phyloP scores from a whole-genome alignment of 2,329 filamentous ascomycete genomes.

The Myrmaecium sp. region DNA sequence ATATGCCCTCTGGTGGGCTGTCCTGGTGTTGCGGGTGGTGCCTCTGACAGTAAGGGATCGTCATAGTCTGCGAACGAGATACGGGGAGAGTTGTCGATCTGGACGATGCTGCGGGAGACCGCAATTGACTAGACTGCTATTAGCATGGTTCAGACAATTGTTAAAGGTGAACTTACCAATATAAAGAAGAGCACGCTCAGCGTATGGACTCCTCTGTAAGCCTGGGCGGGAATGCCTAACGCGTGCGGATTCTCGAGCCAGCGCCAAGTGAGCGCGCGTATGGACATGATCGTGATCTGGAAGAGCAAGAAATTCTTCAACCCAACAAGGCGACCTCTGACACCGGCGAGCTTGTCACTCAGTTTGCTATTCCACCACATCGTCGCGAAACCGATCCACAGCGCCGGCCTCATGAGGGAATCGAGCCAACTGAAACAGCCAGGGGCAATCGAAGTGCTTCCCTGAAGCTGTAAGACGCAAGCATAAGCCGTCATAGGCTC shows the following conservation, averaged over 20 bases:
- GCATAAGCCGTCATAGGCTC: too few species aligned
- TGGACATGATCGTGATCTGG: slow-evolving; percentile 41
- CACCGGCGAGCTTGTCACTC: slow-evolving; percentile 41
- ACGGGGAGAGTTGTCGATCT: slow-evolving; percentile 31
- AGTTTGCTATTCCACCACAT: slow-evolving; percentile 56
- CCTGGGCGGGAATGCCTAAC: slow-evolving; percentile 9
- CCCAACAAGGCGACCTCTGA: slow-evolving; percentile 35
- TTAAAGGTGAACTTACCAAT: slow-evolving; percentile 29
- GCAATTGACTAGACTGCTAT: slow-evolving; percentile 8
- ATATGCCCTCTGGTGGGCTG: slow-evolving; percentile 5
- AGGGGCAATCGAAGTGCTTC: slow-evolving; percentile 8
- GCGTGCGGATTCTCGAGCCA: slow-evolving; percentile 10
- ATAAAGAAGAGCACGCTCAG: slow-evolving; percentile 36
- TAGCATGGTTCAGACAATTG: not conserved
- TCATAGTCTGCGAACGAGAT: slow-evolving; percentile 11
- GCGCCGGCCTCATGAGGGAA: slow-evolving; percentile 13
- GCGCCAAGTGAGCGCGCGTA: slow-evolving; percentile 30
- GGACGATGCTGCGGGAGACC: slow-evolving; percentile 35
- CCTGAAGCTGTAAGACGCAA: slow-evolving; percentile 12
- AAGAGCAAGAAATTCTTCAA: slow-evolving; percentile 49
- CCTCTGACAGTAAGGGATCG: slow-evolving; percentile 10
- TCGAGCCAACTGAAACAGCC: slow-evolving; percentile 13
- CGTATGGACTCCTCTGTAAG: slow-evolving; percentile 37
- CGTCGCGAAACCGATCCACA: slow-evolving; percentile 34
- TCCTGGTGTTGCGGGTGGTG: slow-evolving; percentile 6